Evolutionary conservation across 2,329 filamentous ascomycete genomes (phyloP), one percentile per base, ranked within the genome.

Genomic region (Penicillium sumatraense): DNA sequence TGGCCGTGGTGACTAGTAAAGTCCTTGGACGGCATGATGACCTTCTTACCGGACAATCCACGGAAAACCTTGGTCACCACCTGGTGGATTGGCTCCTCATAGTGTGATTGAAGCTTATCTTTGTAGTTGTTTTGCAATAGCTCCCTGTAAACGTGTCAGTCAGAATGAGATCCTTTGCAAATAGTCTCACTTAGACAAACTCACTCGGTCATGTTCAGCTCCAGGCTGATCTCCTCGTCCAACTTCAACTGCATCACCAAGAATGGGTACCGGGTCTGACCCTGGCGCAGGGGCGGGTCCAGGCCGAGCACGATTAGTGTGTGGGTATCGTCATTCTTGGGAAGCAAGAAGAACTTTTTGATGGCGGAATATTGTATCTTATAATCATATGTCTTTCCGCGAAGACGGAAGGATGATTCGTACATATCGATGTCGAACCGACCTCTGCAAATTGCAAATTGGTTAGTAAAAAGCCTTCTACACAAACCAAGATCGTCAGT

Each of bases 391-490:
- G 95, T 99, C 80, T 99, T 99, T 69, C 95, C 95, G 63, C 95
- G 93, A 59, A 99, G 84, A 60, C 95, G 89, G 84, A 99, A 98
- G 2, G 95, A 98, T 14, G 87, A 89, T 76, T 98, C 95, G 83
- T 99, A 99, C 89, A 99, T 96, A 75, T 99, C 95, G 78, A 99
- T 96, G 75, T 98, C 95, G 83, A 99, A 99, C 64, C 95, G 93
- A 74, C 95, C 96, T 89, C 95, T n/a, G n/a, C n/a, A n/a, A n/a
- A n/a, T n/a, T 93, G 76, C 58, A 59, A 48, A 47, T 54, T 20
- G 18, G 38, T 68, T 50, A 68, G 58, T n/a, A n/a, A n/a, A n/a
- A n/a, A n/a, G n/a, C n/a, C n/a, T n/a, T n/a, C n/a, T n/a, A n/a
- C n/a, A n/a, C n/a, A 29, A 60, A 38, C 14, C 3, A 18, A n/a